Base-by-base conservation (phyloP, 2,329 filamentous ascomycete species). In the Bimuria novae-zelandiae region DNA sequence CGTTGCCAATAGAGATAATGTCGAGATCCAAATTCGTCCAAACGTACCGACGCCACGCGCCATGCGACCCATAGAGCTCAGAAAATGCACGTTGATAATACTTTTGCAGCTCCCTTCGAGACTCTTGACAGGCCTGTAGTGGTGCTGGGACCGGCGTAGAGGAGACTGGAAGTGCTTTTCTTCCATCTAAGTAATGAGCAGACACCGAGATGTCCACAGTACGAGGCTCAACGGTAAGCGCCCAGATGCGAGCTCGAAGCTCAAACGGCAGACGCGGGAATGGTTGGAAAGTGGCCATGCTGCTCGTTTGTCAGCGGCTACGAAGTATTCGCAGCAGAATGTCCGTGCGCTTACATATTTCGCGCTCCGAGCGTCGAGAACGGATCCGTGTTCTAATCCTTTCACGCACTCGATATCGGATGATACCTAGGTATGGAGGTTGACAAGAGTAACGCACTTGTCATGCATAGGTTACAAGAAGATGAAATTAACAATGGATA, bases 161-260 rank as follows among this genome's bases (percentile, higher is more conserved):
- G n/a, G 57, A 49, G n/a, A 16, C 44, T 17, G 35, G 35, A 36
- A 25, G 46, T 27, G 33, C 21, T 11, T 32, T 16, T n/a, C 25
- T 16, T 14, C 7, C 14, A 27, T 19, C 42, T 11, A 40, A 21
- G 29, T 21, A 10, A 12, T n/a, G 17, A 22, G 30, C 36, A 17
- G 32, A 50, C 17, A 17, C 30, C 45, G 3, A 51, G 50, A 45
- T 22, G 37, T 58, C 25, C 22, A 58, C 40, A 14, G 36, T 51
- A 21, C 55, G 52, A 39, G 55, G 55, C 39, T 58, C 55, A 22
- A 58, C 49, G 6, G 55, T 51, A 22, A 55, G 14, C 40, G 49
- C 39, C 55, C 55, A 58, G 7, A 58, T 55, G 12, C 19, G 40
- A 16, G 36, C 19, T 4, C 55, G 52, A 6, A 57, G 44, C 36